Base-by-base conservation (phyloP, 768 basidiomycete genomes). In the Amylocystis lapponica region DNA sequence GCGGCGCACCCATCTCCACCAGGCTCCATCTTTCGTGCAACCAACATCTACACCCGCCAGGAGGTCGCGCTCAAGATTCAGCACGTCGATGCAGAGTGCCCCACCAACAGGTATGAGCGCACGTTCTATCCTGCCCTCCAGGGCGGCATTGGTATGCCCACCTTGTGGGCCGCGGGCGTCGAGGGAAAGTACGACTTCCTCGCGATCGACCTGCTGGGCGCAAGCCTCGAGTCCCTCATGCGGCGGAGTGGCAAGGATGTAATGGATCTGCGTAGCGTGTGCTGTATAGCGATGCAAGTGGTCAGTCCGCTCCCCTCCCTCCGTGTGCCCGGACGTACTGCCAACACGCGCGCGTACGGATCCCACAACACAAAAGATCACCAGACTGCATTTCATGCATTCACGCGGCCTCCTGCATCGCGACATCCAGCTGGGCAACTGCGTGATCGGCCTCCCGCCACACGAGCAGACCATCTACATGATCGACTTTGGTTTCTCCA, bases 401-500 rank as follows among this genome's bases (percentile, higher is more conserved):
- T 66, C 67, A 10, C 73, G 78, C 23, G 86, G 84, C 11, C 69
- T 89, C 27, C 67, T 88, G 23, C 86, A 88, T 55, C 76, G 86
- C 7, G 86, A 89, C 49, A 81, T 89, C 38, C 86, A 89, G 48
- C 73, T 87, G 6, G 86, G 86, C 2, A 89, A 89, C 57, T 83
- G 80, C 51, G 78, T 76, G 3, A 58, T 87, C 40, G 86, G 86
- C 12, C 66, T 72, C 37, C 61, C 70, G 3, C 78, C 81, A 1
- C 65, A 84, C 48, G 69, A 82, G 12, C 69, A 69, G 39, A 70
- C 64, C 27, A 68, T 89, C 48, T 88, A 86, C 54, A 83, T 88
- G 84, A 89, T 89, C 52, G 86, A 89, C 59, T 88, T 89, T 57
- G 86, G 86, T 12, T 89, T 89, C 59, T 85, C 85, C 14, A 88